Conservation (phyloP, 2,329 filamentous ascomycete species). For the Fusarium begoniae region DNA sequence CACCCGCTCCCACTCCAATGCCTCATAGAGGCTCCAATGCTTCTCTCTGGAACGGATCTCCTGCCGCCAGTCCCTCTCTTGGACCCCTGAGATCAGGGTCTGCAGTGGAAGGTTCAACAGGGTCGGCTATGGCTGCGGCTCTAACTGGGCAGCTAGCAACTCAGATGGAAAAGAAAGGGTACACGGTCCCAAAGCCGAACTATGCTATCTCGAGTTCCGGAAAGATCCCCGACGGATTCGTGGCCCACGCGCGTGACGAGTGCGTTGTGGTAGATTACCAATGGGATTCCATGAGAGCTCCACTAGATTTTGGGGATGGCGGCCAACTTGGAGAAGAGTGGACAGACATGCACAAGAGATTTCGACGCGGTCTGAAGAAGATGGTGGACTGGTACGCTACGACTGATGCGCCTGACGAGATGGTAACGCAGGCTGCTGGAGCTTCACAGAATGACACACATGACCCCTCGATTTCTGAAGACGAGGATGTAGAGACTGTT, state of each 20-base stretch:
- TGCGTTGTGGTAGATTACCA: conserved; percentile 91
- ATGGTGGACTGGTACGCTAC: conserved; percentile 85
- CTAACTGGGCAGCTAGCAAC: conserved; percentile 45
- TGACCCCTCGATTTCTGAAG: conserved; percentile 53
- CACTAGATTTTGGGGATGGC: conserved; percentile 85
- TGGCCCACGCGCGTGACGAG: conserved; percentile 87
- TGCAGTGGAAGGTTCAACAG: conserved; percentile 39
- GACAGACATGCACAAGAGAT: conserved; percentile 93
- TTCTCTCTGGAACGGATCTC: conserved; percentile 49
- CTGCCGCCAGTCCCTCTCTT: conserved; percentile 40
- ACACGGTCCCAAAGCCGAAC: conserved; percentile 79
- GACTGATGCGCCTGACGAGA: conserved; percentile 60
- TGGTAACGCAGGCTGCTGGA: conserved; percentile 53
- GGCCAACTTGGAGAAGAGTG: conserved; percentile 93
- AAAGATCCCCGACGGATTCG: conserved; percentile 86
- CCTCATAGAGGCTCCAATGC: conserved; percentile 37
- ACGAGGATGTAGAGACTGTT: conserved; percentile 77
- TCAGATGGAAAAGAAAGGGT: conserved; percentile 55
- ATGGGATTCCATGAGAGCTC: conserved; percentile 89
- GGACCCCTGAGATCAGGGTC: conserved; percentile 28
- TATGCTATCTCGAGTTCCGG: conserved; percentile 85
- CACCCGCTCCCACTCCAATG: conserved; percentile 20
- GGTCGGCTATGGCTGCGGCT: conserved; percentile 47
- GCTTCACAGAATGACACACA: conserved; percentile 43
- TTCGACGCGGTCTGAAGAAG: conserved; percentile 79